Conservation (phyloP, 2,329 filamentous ascomycete species). For the Thelonectria blattea region DNA sequence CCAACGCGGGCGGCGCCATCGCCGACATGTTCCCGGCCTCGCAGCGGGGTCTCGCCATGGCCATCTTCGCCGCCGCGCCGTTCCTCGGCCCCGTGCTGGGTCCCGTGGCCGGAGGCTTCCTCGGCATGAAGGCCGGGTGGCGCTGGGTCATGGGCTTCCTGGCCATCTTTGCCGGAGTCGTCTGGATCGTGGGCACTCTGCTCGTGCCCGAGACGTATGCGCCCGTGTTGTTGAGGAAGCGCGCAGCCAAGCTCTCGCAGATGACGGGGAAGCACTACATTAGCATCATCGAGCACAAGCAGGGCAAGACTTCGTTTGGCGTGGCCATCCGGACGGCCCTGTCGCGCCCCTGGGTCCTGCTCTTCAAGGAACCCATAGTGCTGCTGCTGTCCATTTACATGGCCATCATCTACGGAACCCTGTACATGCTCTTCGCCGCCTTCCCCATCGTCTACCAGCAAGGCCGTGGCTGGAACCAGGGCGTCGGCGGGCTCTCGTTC, state of each 20-base stretch:
- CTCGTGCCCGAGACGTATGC: slow-evolving; percentile 13
- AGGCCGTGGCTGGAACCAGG: slow-evolving; percentile 8
- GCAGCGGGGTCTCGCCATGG: slow-evolving; percentile 10
- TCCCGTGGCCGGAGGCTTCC: slow-evolving; percentile 7
- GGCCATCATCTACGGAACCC: slow-evolving; percentile 14
- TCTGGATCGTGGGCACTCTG: slow-evolving; percentile 7
- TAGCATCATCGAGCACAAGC: slow-evolving; percentile 4
- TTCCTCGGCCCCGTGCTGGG: slow-evolving; percentile 10
- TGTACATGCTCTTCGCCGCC: slow-evolving; percentile 12
- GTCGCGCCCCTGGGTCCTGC: slow-evolving; percentile 11
- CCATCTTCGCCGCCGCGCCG: slow-evolving; percentile 9
- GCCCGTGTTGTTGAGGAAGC: slow-evolving; percentile 4
- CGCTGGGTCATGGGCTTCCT: slow-evolving; percentile 17
- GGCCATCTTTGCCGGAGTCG: slow-evolving; percentile 3
- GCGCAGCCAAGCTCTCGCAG: slow-evolving; percentile 1
- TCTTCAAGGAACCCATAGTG: slow-evolving; percentile 12
- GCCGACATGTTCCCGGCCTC: slow-evolving; percentile 11
- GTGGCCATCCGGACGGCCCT: slow-evolving; percentile 6
- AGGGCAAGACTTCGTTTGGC: neutral
- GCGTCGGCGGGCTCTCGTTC: slow-evolving; percentile 11
- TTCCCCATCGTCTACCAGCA: slow-evolving; percentile 15
- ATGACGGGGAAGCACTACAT: slow-evolving; percentile 16
- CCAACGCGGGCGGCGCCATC: slow-evolving; percentile 13
- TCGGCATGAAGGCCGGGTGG: slow-evolving; percentile 9
- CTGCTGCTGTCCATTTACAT: slow-evolving; percentile 11